Conservation (phyloP, 2,329 filamentous ascomycete genomes). For the Zymoseptoria passerinii region DNA sequence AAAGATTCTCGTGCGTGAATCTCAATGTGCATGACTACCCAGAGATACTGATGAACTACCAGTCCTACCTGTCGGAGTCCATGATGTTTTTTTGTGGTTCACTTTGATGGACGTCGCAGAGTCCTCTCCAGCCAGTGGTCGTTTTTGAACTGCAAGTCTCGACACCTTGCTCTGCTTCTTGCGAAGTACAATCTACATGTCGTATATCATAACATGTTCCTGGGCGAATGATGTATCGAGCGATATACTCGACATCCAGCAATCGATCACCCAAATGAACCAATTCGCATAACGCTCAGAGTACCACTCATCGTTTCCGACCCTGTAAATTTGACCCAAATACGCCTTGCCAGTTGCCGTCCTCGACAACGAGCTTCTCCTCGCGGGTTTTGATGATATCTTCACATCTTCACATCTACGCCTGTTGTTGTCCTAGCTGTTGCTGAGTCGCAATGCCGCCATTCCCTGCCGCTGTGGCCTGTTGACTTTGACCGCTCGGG, state of each 20-base stretch:
- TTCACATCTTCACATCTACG: not conserved
- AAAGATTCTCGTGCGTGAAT: not conserved
- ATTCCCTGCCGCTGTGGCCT: not conserved
- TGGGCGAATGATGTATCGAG: not conserved
- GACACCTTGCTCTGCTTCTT: not conserved
- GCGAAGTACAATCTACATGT: not conserved
- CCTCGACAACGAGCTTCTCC: not conserved
- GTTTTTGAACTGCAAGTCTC: not conserved
- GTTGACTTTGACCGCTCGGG: slow-evolving; percentile 1
- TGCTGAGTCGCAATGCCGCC: not conserved
- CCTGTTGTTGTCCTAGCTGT: not conserved
- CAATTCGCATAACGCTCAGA: not conserved
- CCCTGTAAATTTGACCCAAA: not conserved
- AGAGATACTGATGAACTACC: not conserved
- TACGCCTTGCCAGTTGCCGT: not conserved
- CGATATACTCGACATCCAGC: not conserved
- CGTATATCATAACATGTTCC: not conserved
- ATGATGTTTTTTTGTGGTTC: not conserved
- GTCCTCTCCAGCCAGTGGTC: not conserved
- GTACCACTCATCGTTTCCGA: not conserved
- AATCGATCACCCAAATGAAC: not conserved
- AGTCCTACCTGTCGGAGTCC: not conserved
- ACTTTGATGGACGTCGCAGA: not conserved
- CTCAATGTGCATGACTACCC: not conserved
- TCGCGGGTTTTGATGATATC: not conserved